Base-by-base conservation (phyloP, 2,329 filamentous ascomycete genomes). In the Apiospora kogelbergensis region DNA sequence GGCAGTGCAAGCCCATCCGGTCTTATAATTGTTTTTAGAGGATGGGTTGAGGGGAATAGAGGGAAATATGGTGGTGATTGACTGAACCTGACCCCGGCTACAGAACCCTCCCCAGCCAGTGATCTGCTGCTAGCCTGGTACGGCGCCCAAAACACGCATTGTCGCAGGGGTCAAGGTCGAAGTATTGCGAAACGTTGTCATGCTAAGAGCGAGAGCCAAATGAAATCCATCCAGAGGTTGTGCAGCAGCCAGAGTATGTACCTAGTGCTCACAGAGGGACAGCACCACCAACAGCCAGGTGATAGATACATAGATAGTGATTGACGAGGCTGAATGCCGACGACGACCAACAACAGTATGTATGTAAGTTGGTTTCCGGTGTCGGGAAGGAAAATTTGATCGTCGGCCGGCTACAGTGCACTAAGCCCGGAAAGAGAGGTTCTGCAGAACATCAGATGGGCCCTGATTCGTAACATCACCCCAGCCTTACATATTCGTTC, bases 1-100 rank as follows among this genome's bases (percentile, higher is more conserved):
- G 46, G 46, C 66, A 63, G 66, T 67, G 66, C 46, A 67, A 44
- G 37, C 33, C 66, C 30, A 30, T 26, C 63, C 53, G 30, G 53
- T 60, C 53, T 60, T 60, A 60, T 22, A 30, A 60, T 57, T 37
- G 15, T 20, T 60, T 37, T 60, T 60, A 60, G 53, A 60, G 53
- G 26, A n/a, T n/a, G 33, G 9, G 37, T 37, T 37, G 53, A 60
- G 30, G 26, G 17, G 33, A 17, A 60, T 37, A 60, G 53, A 60
- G 30, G 26, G 17, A 60, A 22, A n/a, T 22, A 53, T 17, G 48
- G 24, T 42, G 40, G 24, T 26, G 48, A 26, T 57, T 57, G 26
- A 30, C 7, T 7, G 15, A 57, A 33, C 63, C 63, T 22, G 17
- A 15, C 40, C 40, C 40, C 41, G 24, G n/a, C 22, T 45, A 17